Conservation (phyloP, 2,329 filamentous ascomycete species). For the Pseudogymnoascus sp. region DNA sequence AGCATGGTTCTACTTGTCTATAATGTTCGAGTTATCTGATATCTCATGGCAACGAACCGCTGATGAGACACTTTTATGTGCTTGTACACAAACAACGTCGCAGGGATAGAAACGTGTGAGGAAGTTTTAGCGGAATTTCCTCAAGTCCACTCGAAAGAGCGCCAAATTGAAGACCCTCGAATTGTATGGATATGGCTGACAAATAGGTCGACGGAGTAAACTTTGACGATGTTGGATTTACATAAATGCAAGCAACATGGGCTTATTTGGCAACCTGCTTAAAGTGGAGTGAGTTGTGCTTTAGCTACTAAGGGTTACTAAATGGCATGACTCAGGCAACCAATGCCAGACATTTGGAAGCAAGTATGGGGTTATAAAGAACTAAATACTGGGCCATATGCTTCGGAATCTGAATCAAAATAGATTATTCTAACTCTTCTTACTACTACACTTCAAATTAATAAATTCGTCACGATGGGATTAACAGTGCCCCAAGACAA, state of each 20-base stretch:
- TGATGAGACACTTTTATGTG: neutral
- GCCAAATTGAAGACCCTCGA: neutral
- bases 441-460: neutral
- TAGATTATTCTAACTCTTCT: neutral
- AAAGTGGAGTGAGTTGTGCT: neutral
- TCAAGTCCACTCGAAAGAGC: neutral
- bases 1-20: neutral
- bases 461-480: neutral
- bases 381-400: neutral
- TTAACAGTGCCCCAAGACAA: neutral
- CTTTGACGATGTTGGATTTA: neutral
- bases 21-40: neutral
- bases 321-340: neutral
- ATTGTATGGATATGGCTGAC: neutral
- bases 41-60: neutral
- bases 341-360: neutral
- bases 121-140: neutral
- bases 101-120: neutral
- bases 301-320: neutral
- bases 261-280: neutral
- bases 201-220: neutral
- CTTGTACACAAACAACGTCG: neutral
- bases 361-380: neutral
- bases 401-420: neutral
- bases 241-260: neutral